Base-by-base conservation (phyloP, 192 early-diverging fungal genomes). In the Pilaira anomala region DNA sequence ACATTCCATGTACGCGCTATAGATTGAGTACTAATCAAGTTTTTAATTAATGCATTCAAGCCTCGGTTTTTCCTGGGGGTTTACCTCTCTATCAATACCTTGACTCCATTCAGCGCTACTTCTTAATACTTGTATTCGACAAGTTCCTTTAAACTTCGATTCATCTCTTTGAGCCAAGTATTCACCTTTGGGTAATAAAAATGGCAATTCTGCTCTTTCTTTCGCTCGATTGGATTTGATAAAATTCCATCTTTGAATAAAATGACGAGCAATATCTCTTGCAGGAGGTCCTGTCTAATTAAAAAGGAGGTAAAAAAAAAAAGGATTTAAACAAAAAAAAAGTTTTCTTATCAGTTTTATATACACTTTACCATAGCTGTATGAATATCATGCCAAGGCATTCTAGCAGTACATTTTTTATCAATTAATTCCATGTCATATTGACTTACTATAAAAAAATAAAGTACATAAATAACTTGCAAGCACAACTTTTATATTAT, bases 211-310 rank as follows among this genome's bases (percentile, higher is more conserved):
- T 11, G 71, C 14, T 63, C 82, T 79, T 48, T 85, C 77, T 69
- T 79, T 78, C 24, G 78, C 84, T 68, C 88, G 88, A 54, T 80
- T 76, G 49, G 80, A 79, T 63, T 93, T 93, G 58, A 92, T 79
- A 74, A 91, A 93, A 67, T 95, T 95, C 93, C 93, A 95, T n/a
- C 93, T 83, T 76, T 93, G 85, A 50, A 93, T 89, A 68, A 95
- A 95, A 67, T 95, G 93, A 33, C 90, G 83, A 6, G 91, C 89
- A 48, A 93, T 80, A 53, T 95, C 93, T 28, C 85, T 85, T 28
- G 88, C 91, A 1, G 88, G 80, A 62, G 83, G 82, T 3, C 92
- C 93, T 22, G 88, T 75, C 70, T 78, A 26, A 16, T 7, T 25
- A 13, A 13, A 3, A 6, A 14, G 9, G n/a, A n/a, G n/a, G n/a